Conservation (phyloP, 2,329 filamentous ascomycete genomes). For the Ceratocystis diversiconidia region DNA sequence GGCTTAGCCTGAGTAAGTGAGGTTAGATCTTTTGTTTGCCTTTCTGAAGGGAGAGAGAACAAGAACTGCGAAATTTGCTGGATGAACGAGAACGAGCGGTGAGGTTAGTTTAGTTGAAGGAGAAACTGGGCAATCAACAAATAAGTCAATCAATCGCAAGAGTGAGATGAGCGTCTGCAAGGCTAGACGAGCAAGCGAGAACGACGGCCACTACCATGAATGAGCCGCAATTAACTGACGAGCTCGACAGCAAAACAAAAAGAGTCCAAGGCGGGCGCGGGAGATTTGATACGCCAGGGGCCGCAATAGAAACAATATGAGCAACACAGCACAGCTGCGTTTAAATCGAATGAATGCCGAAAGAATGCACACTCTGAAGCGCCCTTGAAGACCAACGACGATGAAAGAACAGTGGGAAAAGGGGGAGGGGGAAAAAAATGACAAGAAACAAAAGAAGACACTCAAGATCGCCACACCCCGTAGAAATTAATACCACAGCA, state of each 20-base stretch:
- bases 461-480: not conserved
- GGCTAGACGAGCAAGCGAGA: slow-evolving; percentile 1
- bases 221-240: not conserved
- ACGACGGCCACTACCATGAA: not conserved
- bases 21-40: not conserved
- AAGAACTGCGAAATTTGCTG: too few species aligned
- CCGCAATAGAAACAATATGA: not conserved
- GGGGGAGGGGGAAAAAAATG: not conserved
- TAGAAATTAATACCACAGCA: not conserved
- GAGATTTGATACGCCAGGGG: not conserved
- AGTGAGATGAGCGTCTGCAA: not conserved
- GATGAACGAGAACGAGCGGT: not conserved
- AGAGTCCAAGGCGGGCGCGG: not conserved
- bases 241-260: not conserved
- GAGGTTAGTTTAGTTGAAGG: not conserved
- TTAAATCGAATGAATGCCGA: not conserved
- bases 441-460: not conserved
- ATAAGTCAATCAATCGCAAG: not conserved
- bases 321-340: slow-evolving; percentile 2
- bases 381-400: not conserved
- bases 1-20: not conserved
- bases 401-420: not conserved
- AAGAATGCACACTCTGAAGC: not conserved
- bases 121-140: not conserved
- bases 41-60: too few species aligned